phyloP scores from a whole-genome alignment of 495 filamentous ascomycete species.

The Jackrogersella minutella region DNA sequence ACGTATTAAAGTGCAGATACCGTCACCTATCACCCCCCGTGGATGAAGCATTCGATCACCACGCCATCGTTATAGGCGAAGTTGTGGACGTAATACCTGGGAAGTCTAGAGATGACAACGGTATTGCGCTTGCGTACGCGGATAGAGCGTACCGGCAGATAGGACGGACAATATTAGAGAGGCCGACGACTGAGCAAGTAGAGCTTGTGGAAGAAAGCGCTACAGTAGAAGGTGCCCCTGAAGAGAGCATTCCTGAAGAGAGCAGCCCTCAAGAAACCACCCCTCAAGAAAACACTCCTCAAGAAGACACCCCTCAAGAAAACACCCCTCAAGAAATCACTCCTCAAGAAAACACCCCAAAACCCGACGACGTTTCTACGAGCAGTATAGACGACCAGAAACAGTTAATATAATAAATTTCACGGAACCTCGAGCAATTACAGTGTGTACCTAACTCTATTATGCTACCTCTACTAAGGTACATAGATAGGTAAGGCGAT shows the following conservation, averaged over 20 bases:
- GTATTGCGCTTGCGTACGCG: constrained; percentile 52
- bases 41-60: constrained; percentile 48
- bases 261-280: too few species aligned
- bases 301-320: too few species aligned
- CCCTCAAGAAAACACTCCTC: too few species aligned
- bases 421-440: background rate
- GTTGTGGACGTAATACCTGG: constrained; percentile 54
- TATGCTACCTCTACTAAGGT: constrained; percentile 1
- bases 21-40: constrained; percentile 31
- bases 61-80: constrained; percentile 64
- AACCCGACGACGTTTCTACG: background rate
- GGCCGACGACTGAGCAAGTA: background rate
- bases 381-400: background rate
- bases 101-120: constrained; percentile 13
- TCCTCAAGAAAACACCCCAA: background rate
- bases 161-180: constrained; percentile 40
- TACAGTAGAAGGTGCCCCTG: too few species aligned
- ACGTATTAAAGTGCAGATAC: constrained; percentile 52
- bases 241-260: too few species aligned
- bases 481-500: background rate
- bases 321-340: too few species aligned
- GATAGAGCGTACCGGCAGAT: constrained; percentile 54
- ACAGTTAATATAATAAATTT: background rate
- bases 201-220: background rate
- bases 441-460: background rate